Percentiles rank a stretch among this genome's conserved stretches.
These are phyloP conservation scores for Chlamydomonas asymmetrica DNA, from an alignment of 139 green algal species.

Conservation along the genomic window DNA sequence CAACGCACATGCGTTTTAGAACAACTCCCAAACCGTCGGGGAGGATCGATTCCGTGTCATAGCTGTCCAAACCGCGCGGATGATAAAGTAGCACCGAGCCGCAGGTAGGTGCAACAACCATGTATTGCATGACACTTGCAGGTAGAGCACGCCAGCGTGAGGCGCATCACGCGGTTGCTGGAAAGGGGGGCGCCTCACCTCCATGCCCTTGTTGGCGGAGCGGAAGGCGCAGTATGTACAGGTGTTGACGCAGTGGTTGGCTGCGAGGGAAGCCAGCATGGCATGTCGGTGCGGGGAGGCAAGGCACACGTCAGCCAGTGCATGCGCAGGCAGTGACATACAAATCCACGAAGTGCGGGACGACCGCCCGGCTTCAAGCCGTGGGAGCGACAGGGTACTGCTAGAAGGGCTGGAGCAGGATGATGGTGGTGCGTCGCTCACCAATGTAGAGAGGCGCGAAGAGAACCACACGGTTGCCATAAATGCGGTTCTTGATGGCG, in stretches of 20 bases:
- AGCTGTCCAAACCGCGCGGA: too few species aligned
- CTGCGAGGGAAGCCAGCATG: not conserved
- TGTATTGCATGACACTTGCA: not conserved
- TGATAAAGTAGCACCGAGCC: too few species aligned
- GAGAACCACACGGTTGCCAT: constrained; percentile 78
- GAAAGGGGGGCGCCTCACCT: too few species aligned
- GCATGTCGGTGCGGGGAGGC: too few species aligned
- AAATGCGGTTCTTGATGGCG: constrained; percentile 75
- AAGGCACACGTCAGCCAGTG: too few species aligned
- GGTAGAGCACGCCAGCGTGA: too few species aligned
- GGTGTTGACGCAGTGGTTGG: constrained; percentile 76
- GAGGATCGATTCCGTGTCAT: too few species aligned
- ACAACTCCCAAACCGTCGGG: too few species aligned
- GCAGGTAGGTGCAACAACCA: not conserved
- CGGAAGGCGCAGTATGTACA: constrained; percentile 77
- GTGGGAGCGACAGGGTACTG: not conserved
- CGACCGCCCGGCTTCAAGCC: constrained; percentile 5
- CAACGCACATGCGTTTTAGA: not conserved
- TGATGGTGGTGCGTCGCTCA: not conserved
- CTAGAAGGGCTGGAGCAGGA: not conserved
- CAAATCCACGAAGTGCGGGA: too few species aligned
- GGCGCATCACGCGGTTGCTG: too few species aligned
- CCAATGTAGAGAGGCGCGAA: constrained; percentile 70
- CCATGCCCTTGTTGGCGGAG: constrained; percentile 55
- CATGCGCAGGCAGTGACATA: too few species aligned